A percentile compares a stretch with the other conserved stretches of the same genome.
phyloP scores from a whole-genome alignment of 257 asterid genomes.

The Gentiana dahurica region DNA sequence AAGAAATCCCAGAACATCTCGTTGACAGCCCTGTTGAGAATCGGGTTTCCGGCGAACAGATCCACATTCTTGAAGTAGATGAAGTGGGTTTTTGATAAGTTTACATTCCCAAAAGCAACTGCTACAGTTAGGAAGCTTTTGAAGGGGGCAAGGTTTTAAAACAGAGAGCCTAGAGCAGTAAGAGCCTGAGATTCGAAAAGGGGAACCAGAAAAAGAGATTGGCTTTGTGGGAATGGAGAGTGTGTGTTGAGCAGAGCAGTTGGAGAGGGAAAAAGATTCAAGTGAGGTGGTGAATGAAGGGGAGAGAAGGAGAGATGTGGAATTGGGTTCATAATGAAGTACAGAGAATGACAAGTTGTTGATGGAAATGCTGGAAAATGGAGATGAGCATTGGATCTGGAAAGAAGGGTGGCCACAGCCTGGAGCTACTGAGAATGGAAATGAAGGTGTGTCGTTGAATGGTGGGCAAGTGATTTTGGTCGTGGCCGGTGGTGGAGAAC shows the following conservation, averaged over 20 bases:
- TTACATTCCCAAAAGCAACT: slow-evolving; percentile 63
- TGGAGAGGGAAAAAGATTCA: slow-evolving; percentile 12
- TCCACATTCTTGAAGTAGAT: slow-evolving; percentile 53
- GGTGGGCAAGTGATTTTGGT: slow-evolving; percentile 47
- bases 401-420: slow-evolving; percentile 96
- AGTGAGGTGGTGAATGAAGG: slow-evolving; percentile 24
- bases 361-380: slow-evolving; percentile 51
- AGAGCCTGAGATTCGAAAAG: slow-evolving; percentile 68
- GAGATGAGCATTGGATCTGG: slow-evolving; percentile 50
- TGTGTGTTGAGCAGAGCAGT: slow-evolving; percentile 35
- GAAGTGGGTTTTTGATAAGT: slow-evolving; percentile 49
- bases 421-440: slow-evolving; percentile 69
- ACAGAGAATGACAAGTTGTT: slow-evolving; percentile 44
- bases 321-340: slow-evolving; percentile 43
- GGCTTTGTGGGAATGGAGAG: slow-evolving; percentile 34
- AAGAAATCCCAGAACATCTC: slow-evolving; percentile 63
- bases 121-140: slow-evolving; percentile 62
- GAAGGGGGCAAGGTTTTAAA: slow-evolving; percentile 58
- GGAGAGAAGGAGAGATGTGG: slow-evolving; percentile 54
- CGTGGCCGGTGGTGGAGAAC: slow-evolving; percentile 22
- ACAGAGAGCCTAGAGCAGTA: slow-evolving; percentile 70
- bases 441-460: slow-evolving; percentile 48
- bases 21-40: slow-evolving; percentile 52
- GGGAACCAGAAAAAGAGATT: slow-evolving; percentile 55
- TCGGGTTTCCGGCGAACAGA: slow-evolving; percentile 38